These are phyloP conservation scores for Astrothelium macrocarpum DNA, from an alignment of 495 filamentous ascomycete genomes.

Conservation along the genomic window DNA sequence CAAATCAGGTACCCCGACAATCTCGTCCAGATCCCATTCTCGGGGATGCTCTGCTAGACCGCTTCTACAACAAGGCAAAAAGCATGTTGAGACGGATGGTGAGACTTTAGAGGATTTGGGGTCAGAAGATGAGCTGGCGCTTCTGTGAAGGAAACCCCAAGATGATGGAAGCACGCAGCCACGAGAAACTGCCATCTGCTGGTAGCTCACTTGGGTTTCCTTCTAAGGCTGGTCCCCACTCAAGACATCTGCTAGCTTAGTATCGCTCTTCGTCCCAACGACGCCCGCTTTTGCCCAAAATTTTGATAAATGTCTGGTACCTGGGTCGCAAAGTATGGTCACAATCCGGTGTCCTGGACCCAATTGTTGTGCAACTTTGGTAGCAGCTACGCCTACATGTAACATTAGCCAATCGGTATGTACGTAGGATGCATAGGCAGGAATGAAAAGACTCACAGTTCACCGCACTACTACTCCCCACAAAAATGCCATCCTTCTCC, in stretches of 20 bases:
- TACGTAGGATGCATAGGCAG: neutral
- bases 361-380: constrained; percentile 63
- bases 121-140: constrained; percentile 1
- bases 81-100: neutral
- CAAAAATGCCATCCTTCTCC: constrained; percentile 91
- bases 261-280: constrained; percentile 49
- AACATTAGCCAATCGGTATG: neutral
- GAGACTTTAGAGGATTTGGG: neutral
- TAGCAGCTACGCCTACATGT: constrained; percentile 63
- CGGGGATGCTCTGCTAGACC: too few relatives aligned
- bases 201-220: neutral
- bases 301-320: constrained; percentile 81
- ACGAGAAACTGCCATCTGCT: neutral
- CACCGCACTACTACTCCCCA: constrained; percentile 87
- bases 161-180: neutral
- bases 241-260: constrained; percentile 44
- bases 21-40: neutral
- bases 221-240: neutral
- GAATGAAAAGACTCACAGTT: constrained; percentile 55
- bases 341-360: constrained; percentile 74
- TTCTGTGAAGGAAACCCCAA: neutral
- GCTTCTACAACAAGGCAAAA: neutral
- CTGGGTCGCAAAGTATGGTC: constrained; percentile 86
- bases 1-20: neutral
- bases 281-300: constrained; percentile 82